Evolutionary conservation across 495 filamentous ascomycete species (phyloP), one percentile per base, ranked within the genome.

Genomic region (Pseudotulostoma volvatum): DNA sequence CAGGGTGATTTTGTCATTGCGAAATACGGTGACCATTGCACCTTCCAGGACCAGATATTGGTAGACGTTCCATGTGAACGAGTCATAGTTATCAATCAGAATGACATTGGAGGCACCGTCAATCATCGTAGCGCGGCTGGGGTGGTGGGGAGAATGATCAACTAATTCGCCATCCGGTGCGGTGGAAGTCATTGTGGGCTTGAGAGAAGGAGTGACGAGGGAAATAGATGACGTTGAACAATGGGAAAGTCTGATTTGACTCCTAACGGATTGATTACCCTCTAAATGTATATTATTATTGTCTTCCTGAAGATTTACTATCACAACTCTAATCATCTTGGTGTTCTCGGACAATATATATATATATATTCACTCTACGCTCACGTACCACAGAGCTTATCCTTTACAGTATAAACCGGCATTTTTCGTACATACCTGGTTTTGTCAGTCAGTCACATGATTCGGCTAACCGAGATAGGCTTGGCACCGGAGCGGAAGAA

Each of bases 81-180:
- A 95, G 60, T 99, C 90, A 57, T 95, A 99, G 63, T 99, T 99
- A 63, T 96, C 90, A 49, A 99, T 93, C 40, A 99, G 65, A 39
- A 99, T 74, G 18, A 99, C 73, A 63, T 96, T 96, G 23, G 77
- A 78, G 18, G 88, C 88, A 34, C 68, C 84, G 14, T 74, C 54
- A 19, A 93, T 60, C 37, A 73, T 71, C 34, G 77, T 60, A 13
- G 72, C 73, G 38, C 72, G 73, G 42, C 76, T 71, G 46, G 81
- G 79, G 54, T 86, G 77, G 57, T 81, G 78, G 51, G 83, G 81
- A 31, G 87, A 93, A 57, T 87, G 75, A 60, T 93, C 87, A 49
- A 90, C 74, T 37, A 90, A 51, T 66, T 70, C 47, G 60, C 53
- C 40, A 52, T 54, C 38, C 66, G 73, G 23, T 11, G 11, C 5